A percentile compares a stretch with the other conserved stretches of the same genome.
Conservation (phyloP, 1,139 yeast species). For the Geotrichum europaeum region DNA sequence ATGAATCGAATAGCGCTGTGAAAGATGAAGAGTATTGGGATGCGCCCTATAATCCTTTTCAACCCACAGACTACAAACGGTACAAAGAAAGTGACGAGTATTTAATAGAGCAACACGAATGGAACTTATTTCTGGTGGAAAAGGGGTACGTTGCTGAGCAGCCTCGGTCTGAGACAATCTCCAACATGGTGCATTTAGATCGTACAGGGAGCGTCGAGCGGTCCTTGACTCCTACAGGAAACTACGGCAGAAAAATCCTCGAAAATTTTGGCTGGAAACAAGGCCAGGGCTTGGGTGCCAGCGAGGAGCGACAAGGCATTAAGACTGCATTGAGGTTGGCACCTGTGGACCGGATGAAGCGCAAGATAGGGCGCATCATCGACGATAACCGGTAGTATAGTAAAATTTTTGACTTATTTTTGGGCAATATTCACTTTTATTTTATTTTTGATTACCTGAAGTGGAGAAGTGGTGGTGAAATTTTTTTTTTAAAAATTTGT, state of each 20-base stretch:
- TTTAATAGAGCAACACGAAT: background rate
- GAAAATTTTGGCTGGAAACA: constrained; percentile 26
- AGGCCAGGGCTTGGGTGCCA: constrained; percentile 20
- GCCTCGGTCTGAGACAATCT: background rate
- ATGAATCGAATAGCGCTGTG: background rate
- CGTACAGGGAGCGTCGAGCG: background rate
- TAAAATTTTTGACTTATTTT: too few relatives aligned
- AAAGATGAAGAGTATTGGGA: constrained; percentile 2
- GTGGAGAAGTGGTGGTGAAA: background rate
- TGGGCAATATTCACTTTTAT: background rate
- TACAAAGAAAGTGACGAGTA: background rate
- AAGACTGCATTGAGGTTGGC: constrained; percentile 21
- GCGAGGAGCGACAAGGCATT: constrained; percentile 21
- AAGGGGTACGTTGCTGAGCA: background rate
- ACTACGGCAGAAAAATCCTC: constrained; percentile 18
- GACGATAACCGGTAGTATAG: constrained; percentile 13
- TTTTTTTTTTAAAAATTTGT: background rate
- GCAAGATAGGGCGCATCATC: constrained; percentile 21
- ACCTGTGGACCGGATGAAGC: constrained; percentile 18
- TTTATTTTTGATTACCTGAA: too few relatives aligned
- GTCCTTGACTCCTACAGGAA: background rate
- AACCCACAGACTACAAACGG: background rate
- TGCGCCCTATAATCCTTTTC: background rate
- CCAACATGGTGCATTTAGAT: background rate
- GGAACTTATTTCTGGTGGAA: background rate